phyloP scores from a whole-genome alignment of 176 grass and related monocot species.

The Aegilops sharonensis region DNA sequence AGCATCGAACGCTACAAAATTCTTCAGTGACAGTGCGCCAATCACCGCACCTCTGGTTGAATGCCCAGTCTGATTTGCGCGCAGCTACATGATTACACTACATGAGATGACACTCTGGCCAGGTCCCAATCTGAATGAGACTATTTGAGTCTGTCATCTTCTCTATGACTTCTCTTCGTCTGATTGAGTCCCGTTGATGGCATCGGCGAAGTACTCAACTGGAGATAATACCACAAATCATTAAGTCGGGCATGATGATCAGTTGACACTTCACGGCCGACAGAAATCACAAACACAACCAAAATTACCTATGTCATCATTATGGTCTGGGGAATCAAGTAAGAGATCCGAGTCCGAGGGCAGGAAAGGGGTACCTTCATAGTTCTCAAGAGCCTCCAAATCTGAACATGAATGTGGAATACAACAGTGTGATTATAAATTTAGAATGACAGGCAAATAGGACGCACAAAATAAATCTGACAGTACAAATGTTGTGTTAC shows the following conservation, averaged over 20 bases:
- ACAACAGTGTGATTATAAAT: slow-evolving; percentile 4
- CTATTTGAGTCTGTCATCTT: not conserved
- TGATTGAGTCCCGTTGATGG: slow-evolving; percentile 68
- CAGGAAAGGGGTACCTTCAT: slow-evolving; percentile 81
- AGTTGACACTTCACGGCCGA: not conserved
- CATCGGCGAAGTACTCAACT: slow-evolving; percentile 94
- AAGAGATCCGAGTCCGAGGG: slow-evolving; percentile 85
- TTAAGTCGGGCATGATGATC: not conserved
- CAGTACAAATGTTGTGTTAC: not conserved
- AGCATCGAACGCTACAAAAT: slow-evolving; percentile 55
- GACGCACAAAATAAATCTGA: not conserved
- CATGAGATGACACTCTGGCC: not conserved
- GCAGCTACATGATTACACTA: slow-evolving; percentile 9
- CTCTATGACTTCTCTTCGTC: slow-evolving; percentile 80
- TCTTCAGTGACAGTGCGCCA: slow-evolving; percentile 41
- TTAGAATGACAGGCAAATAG: not conserved
- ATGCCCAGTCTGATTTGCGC: not conserved
- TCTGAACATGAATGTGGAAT: slow-evolving; percentile 43
- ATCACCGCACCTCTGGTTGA: not conserved
- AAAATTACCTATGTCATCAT: slow-evolving; percentile 71
- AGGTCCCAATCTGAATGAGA: slow-evolving; percentile 7
- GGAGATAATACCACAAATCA: not conserved
- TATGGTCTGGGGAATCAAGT: slow-evolving; percentile 87
- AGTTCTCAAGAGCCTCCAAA: slow-evolving; percentile 82
- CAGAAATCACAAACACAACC: not conserved